Evolutionary conservation across 768 basidiomycete genomes (phyloP), one percentile per base, ranked within the genome.

Genomic region (Rhodosporidiobolus sp.): DNA sequence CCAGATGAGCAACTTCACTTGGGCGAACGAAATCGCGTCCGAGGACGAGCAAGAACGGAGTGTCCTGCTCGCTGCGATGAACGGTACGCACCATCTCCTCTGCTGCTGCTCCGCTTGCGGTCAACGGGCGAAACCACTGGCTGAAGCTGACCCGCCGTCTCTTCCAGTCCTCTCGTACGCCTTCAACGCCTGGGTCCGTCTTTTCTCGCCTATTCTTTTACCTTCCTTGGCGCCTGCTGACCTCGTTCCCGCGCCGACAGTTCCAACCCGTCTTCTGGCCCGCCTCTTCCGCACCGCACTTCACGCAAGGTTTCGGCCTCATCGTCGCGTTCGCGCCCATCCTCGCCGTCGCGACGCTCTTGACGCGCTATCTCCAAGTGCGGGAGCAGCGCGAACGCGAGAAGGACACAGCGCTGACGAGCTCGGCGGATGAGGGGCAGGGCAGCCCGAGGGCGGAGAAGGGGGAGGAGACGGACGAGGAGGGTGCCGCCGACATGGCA

Each of bases 21-120:
- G 90, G 90, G 88, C 89, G 28, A 91, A 91, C 79, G 87, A 89
- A 78, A 85, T 89, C 60, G 88, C 88, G 65, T 84, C 86, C 34
- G 87, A 89, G 72, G 88, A 91, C 79, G 84, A 88, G 76, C 86
- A 88, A 78, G 87, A 89, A 76, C 85, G 89, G 55, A 86, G 83
- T 6, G 82, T 90, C 52, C 88, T 90, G 4, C 83, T 91, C 19
- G 89, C 87, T 32, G 88, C 86, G 16, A 90, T 91, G 89, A 90
- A 90, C 79, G 62, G 64, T 65, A 38, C 52, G 63, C 30, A n/a
- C 11, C 53, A 10, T 16, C 32, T 22, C 3, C 43, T 53, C 35
- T 19, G 14, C n/a, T n/a, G 48, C 54, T 55, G 30, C n/a, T n/a
- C n/a, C n/a, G 1, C 50, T 19, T 28, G 8, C 50, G 5, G 34